phyloP scores from a whole-genome alignment of 805 yeast genomes.

The Lipomyces sp. region DNA sequence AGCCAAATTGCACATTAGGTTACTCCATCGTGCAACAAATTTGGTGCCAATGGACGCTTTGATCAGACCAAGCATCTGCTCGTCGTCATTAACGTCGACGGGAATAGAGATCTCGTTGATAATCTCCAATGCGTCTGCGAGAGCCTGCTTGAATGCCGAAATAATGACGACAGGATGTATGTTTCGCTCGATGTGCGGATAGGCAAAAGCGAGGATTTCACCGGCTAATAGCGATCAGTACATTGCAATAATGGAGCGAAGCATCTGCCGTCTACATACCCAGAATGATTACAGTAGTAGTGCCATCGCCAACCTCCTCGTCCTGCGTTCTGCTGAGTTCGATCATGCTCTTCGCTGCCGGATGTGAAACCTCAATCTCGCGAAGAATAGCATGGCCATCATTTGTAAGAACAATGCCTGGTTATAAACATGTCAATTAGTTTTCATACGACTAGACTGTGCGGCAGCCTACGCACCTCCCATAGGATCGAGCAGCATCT shows the following conservation, averaged over 20 bases:
- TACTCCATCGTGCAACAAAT: conserved; percentile 86
- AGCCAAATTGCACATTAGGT: conserved; percentile 84
- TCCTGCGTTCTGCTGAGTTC: conserved; percentile 89
- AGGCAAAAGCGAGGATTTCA: conserved; percentile 91
- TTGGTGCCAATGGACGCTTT: conserved; percentile 94
- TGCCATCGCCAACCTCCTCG: conserved; percentile 98
- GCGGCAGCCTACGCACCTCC: conserved; percentile 34
- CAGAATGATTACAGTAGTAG: conserved; percentile 92
- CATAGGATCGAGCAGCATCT: conserved; percentile 95
- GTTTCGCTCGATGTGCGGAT: conserved; percentile 86
- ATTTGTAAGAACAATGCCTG: conserved; percentile 89
- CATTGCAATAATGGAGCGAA: background rate
- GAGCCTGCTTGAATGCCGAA: conserved; percentile 87
- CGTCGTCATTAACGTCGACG: conserved; percentile 78
- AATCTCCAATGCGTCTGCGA: conserved; percentile 83
- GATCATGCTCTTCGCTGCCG: conserved; percentile 98
- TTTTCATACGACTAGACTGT: background rate
- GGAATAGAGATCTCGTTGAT: conserved; percentile 80
- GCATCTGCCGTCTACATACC: conserved; percentile 9
- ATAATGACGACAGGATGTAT: conserved; percentile 96
- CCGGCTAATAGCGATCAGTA: conserved; percentile 58
- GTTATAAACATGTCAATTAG: conserved; percentile 44
- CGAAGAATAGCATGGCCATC: conserved; percentile 98
- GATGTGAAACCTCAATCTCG: conserved; percentile 92
- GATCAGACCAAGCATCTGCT: conserved; percentile 80